These are phyloP conservation scores for Rosa chinensis DNA, from an alignment of 306 rosid species.

Conservation along the genomic window DNA sequence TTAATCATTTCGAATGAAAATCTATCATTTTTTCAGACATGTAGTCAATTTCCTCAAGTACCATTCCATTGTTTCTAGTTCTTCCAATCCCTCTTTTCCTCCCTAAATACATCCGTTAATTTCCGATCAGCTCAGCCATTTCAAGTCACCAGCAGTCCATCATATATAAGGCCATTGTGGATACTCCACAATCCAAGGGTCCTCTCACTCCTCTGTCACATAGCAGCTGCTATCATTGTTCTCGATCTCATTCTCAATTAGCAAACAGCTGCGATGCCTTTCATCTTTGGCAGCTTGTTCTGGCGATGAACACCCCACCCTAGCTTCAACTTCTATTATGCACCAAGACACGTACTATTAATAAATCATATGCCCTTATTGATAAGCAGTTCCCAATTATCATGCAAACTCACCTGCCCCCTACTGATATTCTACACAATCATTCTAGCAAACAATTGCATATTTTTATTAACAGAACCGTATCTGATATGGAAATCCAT, in stretches of 20 bases:
- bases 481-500: not conserved
- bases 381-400: not conserved
- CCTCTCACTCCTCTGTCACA: not conserved
- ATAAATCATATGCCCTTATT: not conserved
- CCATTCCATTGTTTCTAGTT: not conserved
- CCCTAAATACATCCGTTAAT: not conserved
- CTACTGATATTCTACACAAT: not conserved
- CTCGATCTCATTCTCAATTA: not conserved
- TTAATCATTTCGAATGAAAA: too few species aligned
- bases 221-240: not conserved
- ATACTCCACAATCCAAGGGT: not conserved
- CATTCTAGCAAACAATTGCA: not conserved
- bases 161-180: not conserved
- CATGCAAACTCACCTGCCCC: not conserved
- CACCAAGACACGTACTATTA: not conserved
- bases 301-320: not conserved
- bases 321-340: not conserved
- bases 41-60: too few species aligned
- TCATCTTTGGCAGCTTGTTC: not conserved
- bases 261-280: not conserved
- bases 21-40: too few species aligned
- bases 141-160: not conserved
- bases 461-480: not conserved
- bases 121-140: not conserved
- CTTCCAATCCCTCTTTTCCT: not conserved